phyloP scores from a whole-genome alignment of 139 green algal genomes.

The Dunaliella sp. region DNA sequence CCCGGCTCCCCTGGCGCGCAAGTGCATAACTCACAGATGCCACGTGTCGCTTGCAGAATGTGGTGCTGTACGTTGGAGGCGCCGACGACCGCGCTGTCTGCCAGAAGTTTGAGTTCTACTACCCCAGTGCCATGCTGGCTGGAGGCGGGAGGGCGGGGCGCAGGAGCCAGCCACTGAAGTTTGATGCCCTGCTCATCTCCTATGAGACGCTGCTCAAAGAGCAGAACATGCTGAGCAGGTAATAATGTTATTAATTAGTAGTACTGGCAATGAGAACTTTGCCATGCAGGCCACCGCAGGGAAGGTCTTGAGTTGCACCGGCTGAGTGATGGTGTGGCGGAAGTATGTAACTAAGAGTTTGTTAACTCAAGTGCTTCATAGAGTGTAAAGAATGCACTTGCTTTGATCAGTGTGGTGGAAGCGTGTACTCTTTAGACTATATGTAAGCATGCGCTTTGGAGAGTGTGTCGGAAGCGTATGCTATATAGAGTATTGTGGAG shows the following conservation, averaged over 20 bases:
- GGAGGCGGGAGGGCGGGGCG: background rate
- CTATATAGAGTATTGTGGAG: too few relatives aligned
- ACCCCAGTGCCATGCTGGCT: background rate
- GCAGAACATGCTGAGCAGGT: constrained; percentile 15
- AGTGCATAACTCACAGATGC: too few relatives aligned
- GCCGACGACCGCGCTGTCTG: constrained; percentile 61
- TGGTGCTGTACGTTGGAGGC: constrained; percentile 74
- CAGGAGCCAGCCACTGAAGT: constrained; percentile 29
- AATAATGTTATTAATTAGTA: too few relatives aligned
- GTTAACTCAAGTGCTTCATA: too few relatives aligned
- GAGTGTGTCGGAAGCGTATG: too few relatives aligned
- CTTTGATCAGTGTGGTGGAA: too few relatives aligned
- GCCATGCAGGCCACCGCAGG: background rate
- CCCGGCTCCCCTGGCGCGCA: too few relatives aligned
- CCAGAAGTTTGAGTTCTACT: constrained; percentile 64
- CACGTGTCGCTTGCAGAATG: constrained; percentile 57
- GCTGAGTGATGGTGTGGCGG: background rate
- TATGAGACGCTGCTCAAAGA: constrained; percentile 74
- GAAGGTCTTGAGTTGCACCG: background rate
- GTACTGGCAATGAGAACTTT: too few relatives aligned
- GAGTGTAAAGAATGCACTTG: too few relatives aligned
- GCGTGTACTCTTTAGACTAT: too few relatives aligned
- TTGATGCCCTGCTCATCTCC: constrained; percentile 78
- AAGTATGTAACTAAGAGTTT: background rate
- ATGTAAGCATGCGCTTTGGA: too few relatives aligned